Evolutionary conservation across 768 basidiomycete genomes (phyloP).

Genomic region (Auricularia auricula-judae): DNA sequence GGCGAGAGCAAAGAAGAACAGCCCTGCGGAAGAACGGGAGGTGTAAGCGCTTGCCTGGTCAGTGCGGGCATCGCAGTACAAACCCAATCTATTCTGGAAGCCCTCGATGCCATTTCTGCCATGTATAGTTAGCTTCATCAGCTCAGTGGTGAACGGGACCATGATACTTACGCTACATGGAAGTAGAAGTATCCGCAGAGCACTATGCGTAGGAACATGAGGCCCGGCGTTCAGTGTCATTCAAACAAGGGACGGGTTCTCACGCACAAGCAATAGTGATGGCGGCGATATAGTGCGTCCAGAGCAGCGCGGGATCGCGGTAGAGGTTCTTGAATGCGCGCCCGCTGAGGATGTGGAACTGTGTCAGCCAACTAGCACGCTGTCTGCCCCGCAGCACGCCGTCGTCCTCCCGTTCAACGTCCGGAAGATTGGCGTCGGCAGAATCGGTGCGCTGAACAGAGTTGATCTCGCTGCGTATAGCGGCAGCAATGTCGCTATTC

Average conservation of each 20-base stretch:
- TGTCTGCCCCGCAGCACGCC: conserved; percentile 57
- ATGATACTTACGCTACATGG: conserved; percentile 55
- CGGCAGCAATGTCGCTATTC: conserved; percentile 50
- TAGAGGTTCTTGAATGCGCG: conserved; percentile 98
- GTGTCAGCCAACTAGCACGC: conserved; percentile 78
- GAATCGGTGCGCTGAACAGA: conserved; percentile 9
- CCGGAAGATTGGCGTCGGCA: conserved; percentile 38
- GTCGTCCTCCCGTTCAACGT: conserved; percentile 57
- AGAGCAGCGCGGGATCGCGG: conserved; percentile 82
- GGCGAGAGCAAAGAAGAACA: conserved; percentile 97
- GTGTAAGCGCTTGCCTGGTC: conserved; percentile 2
- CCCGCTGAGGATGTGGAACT: conserved; percentile 90
- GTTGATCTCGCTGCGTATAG: conserved; percentile 52
- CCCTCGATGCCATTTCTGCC: conserved; percentile 83
- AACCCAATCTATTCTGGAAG: conserved; percentile 89
- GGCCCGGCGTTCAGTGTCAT: background rate
- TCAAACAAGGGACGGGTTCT: conserved; percentile 1
- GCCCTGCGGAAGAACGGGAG: conserved; percentile 31
- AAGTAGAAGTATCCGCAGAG: conserved; percentile 92
- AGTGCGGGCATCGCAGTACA: conserved; percentile 7
- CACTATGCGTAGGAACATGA: conserved; percentile 30
- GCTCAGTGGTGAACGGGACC: background rate
- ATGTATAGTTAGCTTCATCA: background rate
- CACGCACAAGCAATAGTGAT: conserved; percentile 72
- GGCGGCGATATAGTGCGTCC: conserved; percentile 81